These are phyloP conservation scores for Fusarium lateritium DNA, from an alignment of 2,329 filamentous ascomycete genomes.

Conservation along the genomic window DNA sequence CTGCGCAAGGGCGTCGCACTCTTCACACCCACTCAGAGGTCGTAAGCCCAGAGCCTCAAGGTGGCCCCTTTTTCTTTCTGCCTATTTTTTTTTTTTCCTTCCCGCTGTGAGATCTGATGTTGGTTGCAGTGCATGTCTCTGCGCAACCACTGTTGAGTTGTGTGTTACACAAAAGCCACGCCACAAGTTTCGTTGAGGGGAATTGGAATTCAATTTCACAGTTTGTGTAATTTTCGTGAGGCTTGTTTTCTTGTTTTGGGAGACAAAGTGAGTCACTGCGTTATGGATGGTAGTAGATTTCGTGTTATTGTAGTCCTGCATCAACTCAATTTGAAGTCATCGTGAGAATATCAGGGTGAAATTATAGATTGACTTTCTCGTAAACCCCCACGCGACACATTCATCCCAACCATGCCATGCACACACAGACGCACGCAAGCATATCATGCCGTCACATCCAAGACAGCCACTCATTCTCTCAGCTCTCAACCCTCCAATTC, in stretches of 20 bases:
- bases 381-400: constrained; percentile 29
- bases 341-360: constrained; percentile 18
- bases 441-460: constrained; percentile 35
- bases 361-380: constrained; percentile 8
- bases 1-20: constrained; percentile 14
- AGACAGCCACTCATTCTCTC: constrained; percentile 29
- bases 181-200: constrained; percentile 25
- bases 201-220: constrained; percentile 25
- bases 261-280: neutral
- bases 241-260: neutral
- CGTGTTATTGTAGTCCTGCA: neutral
- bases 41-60: constrained; percentile 39
- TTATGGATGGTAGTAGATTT: constrained; percentile 1
- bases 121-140: constrained; percentile 27
- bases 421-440: constrained; percentile 16
- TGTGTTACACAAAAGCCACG: constrained; percentile 31
- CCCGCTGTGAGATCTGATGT: constrained; percentile 36
- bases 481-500: constrained; percentile 23
- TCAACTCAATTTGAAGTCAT: constrained; percentile 22
- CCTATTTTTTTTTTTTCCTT: neutral
- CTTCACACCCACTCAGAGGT: constrained; percentile 35
- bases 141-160: constrained; percentile 26
- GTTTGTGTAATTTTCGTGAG: neutral
- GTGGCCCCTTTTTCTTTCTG: constrained; percentile 13
- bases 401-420: constrained; percentile 25